phyloP scores from a whole-genome alignment of 345 rosid genomes.

The Boechera stricta region DNA sequence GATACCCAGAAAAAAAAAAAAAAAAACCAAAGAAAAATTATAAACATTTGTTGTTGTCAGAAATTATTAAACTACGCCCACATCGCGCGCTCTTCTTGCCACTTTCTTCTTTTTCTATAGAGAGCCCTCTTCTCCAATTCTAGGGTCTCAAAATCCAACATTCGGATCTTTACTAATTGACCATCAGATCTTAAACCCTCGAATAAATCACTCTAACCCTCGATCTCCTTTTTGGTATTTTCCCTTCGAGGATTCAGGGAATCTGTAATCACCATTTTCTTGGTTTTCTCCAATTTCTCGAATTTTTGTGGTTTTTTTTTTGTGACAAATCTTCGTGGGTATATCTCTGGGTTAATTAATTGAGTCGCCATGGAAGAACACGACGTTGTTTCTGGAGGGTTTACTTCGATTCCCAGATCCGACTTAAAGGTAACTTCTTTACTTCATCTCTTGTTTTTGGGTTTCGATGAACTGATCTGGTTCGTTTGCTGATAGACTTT shows the following conservation, averaged over 20 bases:
- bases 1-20: neutral
- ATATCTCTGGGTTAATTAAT: constrained; percentile 16
- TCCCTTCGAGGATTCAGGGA: neutral
- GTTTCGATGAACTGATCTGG: neutral
- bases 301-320: neutral
- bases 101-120: neutral
- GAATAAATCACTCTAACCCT: constrained; percentile 4
- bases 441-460: neutral
- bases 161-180: constrained; percentile 11
- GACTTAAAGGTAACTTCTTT: constrained; percentile 49
- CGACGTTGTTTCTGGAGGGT: constrained; percentile 34
- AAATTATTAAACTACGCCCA: constrained; percentile 35
- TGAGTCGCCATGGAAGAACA: constrained; percentile 50
- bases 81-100: constrained; percentile 47
- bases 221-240: neutral
- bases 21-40: neutral
- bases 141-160: constrained; percentile 33
- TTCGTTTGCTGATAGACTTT: neutral
- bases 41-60: constrained; percentile 37
- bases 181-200: constrained; percentile 31
- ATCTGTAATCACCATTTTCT: neutral
- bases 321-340: constrained; percentile 6
- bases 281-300: constrained; percentile 5
- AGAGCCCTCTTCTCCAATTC: constrained; percentile 16
- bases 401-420: constrained; percentile 42